A percentile compares a stretch with the other conserved stretches of the same genome.
These are phyloP conservation scores for Fragosphaeria purpurea DNA, from an alignment of 2,329 filamentous ascomycete genomes.

Conservation along the genomic window DNA sequence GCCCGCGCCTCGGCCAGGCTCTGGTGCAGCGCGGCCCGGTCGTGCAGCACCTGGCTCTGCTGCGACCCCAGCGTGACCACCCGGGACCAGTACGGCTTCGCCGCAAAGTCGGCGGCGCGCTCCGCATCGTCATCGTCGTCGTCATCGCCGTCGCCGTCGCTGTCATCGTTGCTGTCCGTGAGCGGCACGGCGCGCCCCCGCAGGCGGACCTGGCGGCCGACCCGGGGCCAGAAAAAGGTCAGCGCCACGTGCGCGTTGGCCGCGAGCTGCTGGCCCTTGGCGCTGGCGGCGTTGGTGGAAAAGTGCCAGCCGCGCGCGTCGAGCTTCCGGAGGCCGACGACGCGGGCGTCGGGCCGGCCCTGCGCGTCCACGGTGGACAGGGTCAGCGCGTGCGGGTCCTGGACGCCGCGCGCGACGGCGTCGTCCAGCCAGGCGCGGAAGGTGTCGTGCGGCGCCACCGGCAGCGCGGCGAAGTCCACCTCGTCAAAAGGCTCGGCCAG, in stretches of 20 bases:
- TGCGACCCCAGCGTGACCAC: background rate
- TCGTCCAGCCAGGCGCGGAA: no score
- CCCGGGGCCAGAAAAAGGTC: slow-evolving; percentile 1
- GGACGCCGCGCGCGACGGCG: no score
- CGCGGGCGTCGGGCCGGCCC: slow-evolving; percentile 1
- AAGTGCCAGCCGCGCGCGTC: slow-evolving; percentile 4
- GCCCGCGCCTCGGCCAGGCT: background rate
- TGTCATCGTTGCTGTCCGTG: background rate
- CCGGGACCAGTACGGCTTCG: background rate
- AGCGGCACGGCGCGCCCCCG: background rate
- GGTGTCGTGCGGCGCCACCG: no score
- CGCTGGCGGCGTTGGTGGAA: background rate
- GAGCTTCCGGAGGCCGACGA: background rate
- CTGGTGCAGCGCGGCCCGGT: background rate
- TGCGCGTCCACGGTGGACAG: slow-evolving; percentile 1
- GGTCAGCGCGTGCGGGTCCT: background rate
- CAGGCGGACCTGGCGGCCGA: background rate
- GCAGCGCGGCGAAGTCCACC: no score
- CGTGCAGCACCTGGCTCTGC: slow-evolving; percentile 1
- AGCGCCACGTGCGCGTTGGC: background rate
- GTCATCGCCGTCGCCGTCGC: background rate
- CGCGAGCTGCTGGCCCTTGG: slow-evolving; percentile 1
- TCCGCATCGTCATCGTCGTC: background rate
- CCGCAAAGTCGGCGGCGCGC: background rate
- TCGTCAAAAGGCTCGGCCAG: no score